Conservation (phyloP, 2,329 filamentous ascomycete genomes). For the Emergomyces orientalis region DNA sequence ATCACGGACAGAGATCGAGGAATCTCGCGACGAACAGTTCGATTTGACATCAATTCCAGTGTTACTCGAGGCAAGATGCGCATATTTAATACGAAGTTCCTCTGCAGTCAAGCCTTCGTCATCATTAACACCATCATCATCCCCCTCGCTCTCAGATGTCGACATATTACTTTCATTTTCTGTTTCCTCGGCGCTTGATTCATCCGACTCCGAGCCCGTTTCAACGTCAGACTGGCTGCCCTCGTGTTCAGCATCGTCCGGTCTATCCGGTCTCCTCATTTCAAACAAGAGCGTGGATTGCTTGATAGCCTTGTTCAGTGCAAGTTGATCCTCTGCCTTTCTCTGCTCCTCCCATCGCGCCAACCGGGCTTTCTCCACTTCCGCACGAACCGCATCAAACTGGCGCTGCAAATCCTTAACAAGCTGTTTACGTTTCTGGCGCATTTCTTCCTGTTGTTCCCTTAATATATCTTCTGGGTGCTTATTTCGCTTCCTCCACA, state of each 20-base stretch:
- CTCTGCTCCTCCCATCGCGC: conserved; percentile 51
- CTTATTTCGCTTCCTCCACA: conserved; percentile 35
- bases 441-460: conserved; percentile 61
- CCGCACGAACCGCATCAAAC: conserved; percentile 50
- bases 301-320: conserved; percentile 44
- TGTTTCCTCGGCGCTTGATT: conserved; percentile 54
- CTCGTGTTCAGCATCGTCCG: conserved; percentile 45
- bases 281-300: conserved; percentile 44
- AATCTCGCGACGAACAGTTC: neutral
- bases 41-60: conserved; percentile 10
- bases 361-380: conserved; percentile 49
- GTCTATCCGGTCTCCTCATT: conserved; percentile 35
- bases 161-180: conserved; percentile 46
- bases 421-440: conserved; percentile 62
- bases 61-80: conserved; percentile 27
- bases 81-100: conserved; percentile 41
- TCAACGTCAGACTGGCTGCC: conserved; percentile 54
- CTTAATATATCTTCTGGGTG: conserved; percentile 64
- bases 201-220: conserved; percentile 55
- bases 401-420: conserved; percentile 54
- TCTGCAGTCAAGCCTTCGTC: conserved; percentile 41
- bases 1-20: neutral
- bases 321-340: conserved; percentile 43
- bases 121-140: conserved; percentile 31
- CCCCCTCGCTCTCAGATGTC: conserved; percentile 37